Evolutionary conservation across 768 basidiomycete genomes (phyloP).

Genomic region (Leccinum ochraceum): DNA sequence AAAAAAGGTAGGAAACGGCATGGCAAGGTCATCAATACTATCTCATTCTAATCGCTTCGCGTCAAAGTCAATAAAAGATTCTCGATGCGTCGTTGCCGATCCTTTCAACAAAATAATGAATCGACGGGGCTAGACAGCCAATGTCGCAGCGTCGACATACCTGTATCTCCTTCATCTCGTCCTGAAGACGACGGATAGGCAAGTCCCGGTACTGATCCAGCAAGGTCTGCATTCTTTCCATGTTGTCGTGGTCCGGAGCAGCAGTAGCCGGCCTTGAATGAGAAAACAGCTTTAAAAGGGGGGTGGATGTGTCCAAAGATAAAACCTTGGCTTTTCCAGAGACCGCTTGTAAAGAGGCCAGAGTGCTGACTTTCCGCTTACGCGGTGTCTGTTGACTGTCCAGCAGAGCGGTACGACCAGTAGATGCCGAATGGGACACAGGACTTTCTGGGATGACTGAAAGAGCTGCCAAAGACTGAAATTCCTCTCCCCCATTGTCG

Average conservation of each 20-base stretch:
- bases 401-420: constrained; percentile 1
- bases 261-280: constrained; percentile 22
- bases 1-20: background rate
- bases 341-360: constrained; percentile 30
- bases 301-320: constrained; percentile 30
- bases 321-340: constrained; percentile 33
- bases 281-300: constrained; percentile 30
- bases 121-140: constrained; percentile 3
- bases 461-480: constrained; percentile 11
- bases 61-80: constrained; percentile 68
- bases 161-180: constrained; percentile 84
- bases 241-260: constrained; percentile 34
- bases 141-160: constrained; percentile 36
- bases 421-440: constrained; percentile 10
- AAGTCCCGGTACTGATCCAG: constrained; percentile 63
- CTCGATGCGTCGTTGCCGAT: constrained; percentile 80
- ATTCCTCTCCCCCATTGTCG: constrained; percentile 41
- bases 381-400: constrained; percentile 16
- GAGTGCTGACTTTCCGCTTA: constrained; percentile 29
- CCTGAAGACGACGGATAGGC: constrained; percentile 66
- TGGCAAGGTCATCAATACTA: background rate
- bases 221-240: constrained; percentile 59
- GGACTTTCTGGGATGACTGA: constrained; percentile 15
- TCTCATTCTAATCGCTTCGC: constrained; percentile 55
- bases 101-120: constrained; percentile 36